Evolutionary conservation across 163 green algal species (phyloP).

Genomic region (Scenedesmus sp.): DNA sequence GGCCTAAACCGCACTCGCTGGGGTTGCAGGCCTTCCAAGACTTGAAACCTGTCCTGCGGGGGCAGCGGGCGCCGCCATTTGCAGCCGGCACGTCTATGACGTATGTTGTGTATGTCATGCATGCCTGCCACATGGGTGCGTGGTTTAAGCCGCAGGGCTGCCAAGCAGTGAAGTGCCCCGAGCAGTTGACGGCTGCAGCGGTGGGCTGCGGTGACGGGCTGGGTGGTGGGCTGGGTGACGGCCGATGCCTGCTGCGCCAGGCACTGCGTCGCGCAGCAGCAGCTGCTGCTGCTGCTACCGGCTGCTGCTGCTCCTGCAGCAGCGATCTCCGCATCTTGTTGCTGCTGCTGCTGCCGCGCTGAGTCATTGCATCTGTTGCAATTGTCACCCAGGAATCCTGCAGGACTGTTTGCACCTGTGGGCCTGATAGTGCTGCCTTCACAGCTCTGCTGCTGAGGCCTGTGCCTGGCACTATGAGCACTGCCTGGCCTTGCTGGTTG

Average conservation of each 20-base stretch:
- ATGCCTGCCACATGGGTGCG: background rate
- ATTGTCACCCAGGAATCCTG: background rate
- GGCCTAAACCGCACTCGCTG: background rate
- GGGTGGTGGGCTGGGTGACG: background rate
- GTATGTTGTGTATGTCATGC: background rate
- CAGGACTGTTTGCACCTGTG: background rate
- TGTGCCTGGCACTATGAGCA: background rate
- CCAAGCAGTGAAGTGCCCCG: background rate
- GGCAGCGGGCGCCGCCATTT: background rate
- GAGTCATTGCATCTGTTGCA: background rate
- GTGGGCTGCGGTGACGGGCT: background rate
- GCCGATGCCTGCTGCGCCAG: background rate
- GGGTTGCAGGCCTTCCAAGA: background rate
- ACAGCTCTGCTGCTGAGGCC: background rate
- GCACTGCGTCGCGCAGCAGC: no score
- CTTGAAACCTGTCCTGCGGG: background rate
- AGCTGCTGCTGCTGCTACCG: background rate
- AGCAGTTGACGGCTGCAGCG: background rate
- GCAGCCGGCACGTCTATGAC: background rate
- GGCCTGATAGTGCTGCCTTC: background rate
- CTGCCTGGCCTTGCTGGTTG: background rate
- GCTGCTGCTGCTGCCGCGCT: background rate
- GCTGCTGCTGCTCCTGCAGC: background rate
- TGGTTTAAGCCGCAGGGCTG: background rate
- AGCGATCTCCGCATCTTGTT: background rate